These are phyloP conservation scores for Hemerocallis citrina DNA, from an alignment of 106 monocot species.

Conservation along the genomic window DNA sequence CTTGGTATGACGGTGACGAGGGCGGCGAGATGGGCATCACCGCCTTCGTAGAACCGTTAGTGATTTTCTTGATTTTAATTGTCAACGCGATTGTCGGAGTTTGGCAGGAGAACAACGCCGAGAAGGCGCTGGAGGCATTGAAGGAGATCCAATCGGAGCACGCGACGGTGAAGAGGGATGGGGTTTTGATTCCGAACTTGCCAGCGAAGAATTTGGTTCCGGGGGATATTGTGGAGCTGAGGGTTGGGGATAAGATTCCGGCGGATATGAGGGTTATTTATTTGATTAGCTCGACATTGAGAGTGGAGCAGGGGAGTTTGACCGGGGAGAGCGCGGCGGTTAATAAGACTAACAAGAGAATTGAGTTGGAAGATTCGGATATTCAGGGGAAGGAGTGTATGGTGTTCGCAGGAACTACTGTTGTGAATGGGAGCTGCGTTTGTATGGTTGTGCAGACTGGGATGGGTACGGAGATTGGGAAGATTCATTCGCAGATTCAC, in stretches of 20 bases:
- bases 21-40: constrained; percentile 18
- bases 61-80: constrained; percentile 29
- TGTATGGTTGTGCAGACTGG: constrained; percentile 50
- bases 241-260: constrained; percentile 45
- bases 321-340: constrained; percentile 44
- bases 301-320: constrained; percentile 44
- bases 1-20: constrained; percentile 10
- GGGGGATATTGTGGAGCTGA: constrained; percentile 37
- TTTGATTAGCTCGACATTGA: constrained; percentile 29
- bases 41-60: constrained; percentile 64
- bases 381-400: constrained; percentile 64
- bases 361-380: constrained; percentile 41
- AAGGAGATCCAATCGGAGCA: constrained; percentile 69
- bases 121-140: constrained; percentile 73
- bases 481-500: constrained; percentile 64
- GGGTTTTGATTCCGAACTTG: constrained; percentile 26
- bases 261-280: constrained; percentile 33
- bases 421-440: constrained; percentile 57
- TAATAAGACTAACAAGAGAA: constrained; percentile 22
- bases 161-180: constrained; percentile 49
- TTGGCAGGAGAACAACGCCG: constrained; percentile 76
- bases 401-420: constrained; percentile 60
- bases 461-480: constrained; percentile 65
- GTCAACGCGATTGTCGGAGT: constrained; percentile 64
- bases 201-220: constrained; percentile 41